Conservation (phyloP, 441 rosid species). For the Dalechampia spathulata region DNA sequence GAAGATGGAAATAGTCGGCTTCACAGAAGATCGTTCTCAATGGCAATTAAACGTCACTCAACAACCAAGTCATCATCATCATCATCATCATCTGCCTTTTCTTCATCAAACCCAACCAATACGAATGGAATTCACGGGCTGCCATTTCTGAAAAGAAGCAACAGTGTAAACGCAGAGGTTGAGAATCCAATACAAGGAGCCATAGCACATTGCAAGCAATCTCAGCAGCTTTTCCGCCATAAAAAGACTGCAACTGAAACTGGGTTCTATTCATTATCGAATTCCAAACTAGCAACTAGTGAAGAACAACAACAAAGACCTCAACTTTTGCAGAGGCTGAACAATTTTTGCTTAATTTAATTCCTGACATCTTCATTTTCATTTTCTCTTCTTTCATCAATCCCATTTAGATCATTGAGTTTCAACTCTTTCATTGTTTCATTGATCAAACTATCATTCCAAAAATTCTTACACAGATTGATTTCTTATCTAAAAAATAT, state of each 20-base stretch:
- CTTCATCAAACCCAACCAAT: constrained; percentile 50
- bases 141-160: constrained; percentile 63
- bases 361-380: no score
- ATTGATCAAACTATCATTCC: no score
- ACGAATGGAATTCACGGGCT: constrained; percentile 47
- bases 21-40: constrained; percentile 77
- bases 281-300: constrained; percentile 36
- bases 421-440: no score
- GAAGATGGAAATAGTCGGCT: constrained; percentile 19
- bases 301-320: constrained; percentile 61
- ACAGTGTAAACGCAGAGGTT: constrained; percentile 50
- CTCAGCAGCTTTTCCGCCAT: no score
- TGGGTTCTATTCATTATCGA: constrained; percentile 48
- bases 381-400: no score
- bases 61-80: constrained; percentile 40
- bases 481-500: no score
- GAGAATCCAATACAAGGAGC: constrained; percentile 89
- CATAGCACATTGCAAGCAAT: constrained; percentile 85
- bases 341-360: no score
- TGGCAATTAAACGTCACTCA: constrained; percentile 53
- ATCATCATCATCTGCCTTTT: constrained; percentile 25
- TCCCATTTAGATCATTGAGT: no score
- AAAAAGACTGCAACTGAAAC: no score
- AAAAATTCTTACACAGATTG: no score
- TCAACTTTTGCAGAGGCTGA: constrained; percentile 48